These are phyloP conservation scores for Boletus rex-veris DNA, from an alignment of 768 basidiomycete genomes.

Conservation along the genomic window DNA sequence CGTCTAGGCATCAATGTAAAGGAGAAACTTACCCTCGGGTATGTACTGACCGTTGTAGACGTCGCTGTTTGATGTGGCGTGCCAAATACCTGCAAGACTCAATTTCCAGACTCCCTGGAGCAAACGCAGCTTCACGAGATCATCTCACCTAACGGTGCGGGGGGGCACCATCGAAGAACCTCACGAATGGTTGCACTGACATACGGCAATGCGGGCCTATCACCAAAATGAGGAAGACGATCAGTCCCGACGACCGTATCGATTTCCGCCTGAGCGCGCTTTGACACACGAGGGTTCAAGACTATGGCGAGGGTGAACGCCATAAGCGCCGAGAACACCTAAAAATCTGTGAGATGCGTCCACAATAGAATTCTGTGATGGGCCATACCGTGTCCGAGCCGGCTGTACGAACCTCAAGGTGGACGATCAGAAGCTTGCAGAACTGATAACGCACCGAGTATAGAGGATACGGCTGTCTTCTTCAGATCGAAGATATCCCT, in stretches of 20 bases:
- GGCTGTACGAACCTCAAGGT: neutral
- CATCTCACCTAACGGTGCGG: neutral
- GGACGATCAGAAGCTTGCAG: neutral
- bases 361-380: neutral
- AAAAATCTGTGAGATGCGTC: neutral
- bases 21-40: constrained; percentile 27
- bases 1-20: neutral
- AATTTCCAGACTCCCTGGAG: too few relatives aligned
- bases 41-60: constrained; percentile 26
- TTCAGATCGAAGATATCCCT: neutral
- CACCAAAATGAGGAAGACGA: constrained; percentile 1
- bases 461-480: neutral
- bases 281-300: neutral
- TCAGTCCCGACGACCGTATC: neutral
- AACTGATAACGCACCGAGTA: neutral
- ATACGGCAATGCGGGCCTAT: constrained; percentile 5
- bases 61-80: constrained; percentile 19
- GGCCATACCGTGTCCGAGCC: neutral
- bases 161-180: neutral
- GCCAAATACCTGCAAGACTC: constrained; percentile 15
- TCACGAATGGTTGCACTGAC: constrained; percentile 9
- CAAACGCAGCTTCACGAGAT: neutral
- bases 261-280: constrained; percentile 4
- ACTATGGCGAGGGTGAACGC: constrained; percentile 9
- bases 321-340: neutral